Evolutionary conservation across 176 grass and related monocot genomes (phyloP), one percentile per base, ranked within the genome.

Genomic region (Phoenix dactylifera): DNA sequence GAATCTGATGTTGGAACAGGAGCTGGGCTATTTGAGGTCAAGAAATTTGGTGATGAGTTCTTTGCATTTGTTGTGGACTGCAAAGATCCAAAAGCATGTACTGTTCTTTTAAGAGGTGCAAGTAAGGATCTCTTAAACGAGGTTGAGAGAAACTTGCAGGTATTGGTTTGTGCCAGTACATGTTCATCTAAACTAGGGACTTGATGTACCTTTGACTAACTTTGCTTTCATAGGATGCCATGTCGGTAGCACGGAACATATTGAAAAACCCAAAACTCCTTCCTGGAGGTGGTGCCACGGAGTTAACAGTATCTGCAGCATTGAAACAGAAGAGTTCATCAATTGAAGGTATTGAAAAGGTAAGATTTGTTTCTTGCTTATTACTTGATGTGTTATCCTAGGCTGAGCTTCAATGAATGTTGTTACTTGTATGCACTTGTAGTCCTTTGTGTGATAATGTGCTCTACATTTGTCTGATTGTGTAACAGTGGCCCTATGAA

Each of bases 1-100:
- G 93, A 98, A 81, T 98, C 93, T 51, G 93, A 98, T 83, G 75
- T 98, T 16, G 93, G 93, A 53, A 98, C 84, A 49, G 62, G 84
- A 70, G 83, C 87, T 57, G 93, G 87, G 2, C 85, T 98, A 58
- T 98, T 92, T 65, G 93, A 98, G 82, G 65, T 98, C 53, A 98
- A 92, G 78, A 98, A 98, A 78, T 85, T 98, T 63, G 87, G 87
- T 59, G 93, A 98, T 71, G 93, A 98, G 50, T 98, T 88, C 55
- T 98, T 98, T 55, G 59, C 87, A 20, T 98, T 76, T 79, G 85
- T 98, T 63, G 79, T 98, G 0, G 87, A 98, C 39, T 98, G 93
- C 79, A 83, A 92, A 82, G 84, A 98, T 79, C 93, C 93, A 52
- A 98, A 98, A 63, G 93, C 93, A 56, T 98, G 93, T 65, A 92